phyloP scores from a whole-genome alignment of 192 early-diverging fungal genomes.

The Coemansia sp. region DNA sequence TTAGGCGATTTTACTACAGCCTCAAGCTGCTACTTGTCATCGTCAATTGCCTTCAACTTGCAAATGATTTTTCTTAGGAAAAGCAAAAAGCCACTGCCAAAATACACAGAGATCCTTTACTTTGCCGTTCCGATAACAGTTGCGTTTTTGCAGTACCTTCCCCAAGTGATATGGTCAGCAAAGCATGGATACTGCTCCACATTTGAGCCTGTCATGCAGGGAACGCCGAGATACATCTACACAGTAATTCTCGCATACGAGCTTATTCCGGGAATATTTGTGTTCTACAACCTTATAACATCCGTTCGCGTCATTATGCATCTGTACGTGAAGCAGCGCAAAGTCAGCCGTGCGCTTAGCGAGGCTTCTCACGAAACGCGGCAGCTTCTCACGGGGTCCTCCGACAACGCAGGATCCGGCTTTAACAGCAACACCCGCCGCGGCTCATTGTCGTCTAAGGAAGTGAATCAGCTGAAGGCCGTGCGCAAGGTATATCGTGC shows the following conservation, averaged over 20 bases:
- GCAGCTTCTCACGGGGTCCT: constrained; percentile 7
- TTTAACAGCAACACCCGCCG: background rate
- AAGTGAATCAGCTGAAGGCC: constrained; percentile 22
- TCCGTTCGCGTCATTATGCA: constrained; percentile 16
- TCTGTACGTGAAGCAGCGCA: constrained; percentile 27
- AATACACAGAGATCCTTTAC: constrained; percentile 36
- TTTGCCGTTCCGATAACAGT: constrained; percentile 20
- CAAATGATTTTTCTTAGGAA: constrained; percentile 32
- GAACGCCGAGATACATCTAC: constrained; percentile 17
- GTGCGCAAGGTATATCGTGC: constrained; percentile 32
- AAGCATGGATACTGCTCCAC: constrained; percentile 15
- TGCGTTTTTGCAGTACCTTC: constrained; percentile 11
- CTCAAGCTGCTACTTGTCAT: constrained; percentile 31
- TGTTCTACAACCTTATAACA: constrained; percentile 32
- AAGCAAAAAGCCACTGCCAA: constrained; percentile 15
- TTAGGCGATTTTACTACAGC: constrained; percentile 19
- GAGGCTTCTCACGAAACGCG: constrained; percentile 9
- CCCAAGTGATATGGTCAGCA: constrained; percentile 17
- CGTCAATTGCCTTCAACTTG: constrained; percentile 36
- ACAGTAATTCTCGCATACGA: constrained; percentile 14
- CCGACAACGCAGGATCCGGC: background rate
- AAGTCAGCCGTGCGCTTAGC: constrained; percentile 11
- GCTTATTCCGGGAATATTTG: constrained; percentile 18
- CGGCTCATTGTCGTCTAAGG: constrained; percentile 13
- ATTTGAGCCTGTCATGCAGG: constrained; percentile 13